Conservation (phyloP, 1,284 basidiomycete species). For the Puccinia coronata region DNA sequence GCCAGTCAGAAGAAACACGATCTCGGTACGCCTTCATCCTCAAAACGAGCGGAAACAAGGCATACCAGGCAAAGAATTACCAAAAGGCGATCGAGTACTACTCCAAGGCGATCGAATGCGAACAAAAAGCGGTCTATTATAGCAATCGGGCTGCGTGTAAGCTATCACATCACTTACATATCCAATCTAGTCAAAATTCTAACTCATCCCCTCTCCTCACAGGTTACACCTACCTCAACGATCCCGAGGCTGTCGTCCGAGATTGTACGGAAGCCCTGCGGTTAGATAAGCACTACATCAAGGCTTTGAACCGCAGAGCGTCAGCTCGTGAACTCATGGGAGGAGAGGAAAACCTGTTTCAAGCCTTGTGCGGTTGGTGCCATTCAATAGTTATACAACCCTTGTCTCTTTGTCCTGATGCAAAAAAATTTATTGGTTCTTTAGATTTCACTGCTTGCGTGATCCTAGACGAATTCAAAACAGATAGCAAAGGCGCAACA, state of each 20-base stretch:
- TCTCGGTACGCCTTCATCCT: conserved; percentile 73
- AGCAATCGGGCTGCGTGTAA: conserved; percentile 94
- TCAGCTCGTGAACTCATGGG: conserved; percentile 79
- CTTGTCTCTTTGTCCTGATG: neutral
- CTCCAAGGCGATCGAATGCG: conserved; percentile 77
- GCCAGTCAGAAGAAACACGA: conserved; percentile 66
- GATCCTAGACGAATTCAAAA: conserved; percentile 88
- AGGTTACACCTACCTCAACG: conserved; percentile 88
- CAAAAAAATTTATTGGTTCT: no score
- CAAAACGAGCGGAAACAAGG: conserved; percentile 85
- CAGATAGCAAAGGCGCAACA: conserved; percentile 73
- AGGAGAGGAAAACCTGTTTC: conserved; percentile 65
- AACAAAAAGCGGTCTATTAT: conserved; percentile 87
- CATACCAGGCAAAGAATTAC: conserved; percentile 80
- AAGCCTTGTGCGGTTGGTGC: conserved; percentile 69
- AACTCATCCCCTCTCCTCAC: neutral
- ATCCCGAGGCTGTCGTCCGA: conserved; percentile 78
- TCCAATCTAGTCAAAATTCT: neutral
- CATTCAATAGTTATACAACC: neutral
- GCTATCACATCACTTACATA: conserved; percentile 54
- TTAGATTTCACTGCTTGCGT: conserved; percentile 92
- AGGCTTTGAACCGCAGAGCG: conserved; percentile 90
- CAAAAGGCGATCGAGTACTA: conserved; percentile 78
- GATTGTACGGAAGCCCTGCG: conserved; percentile 89
- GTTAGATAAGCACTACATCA: conserved; percentile 84